These are phyloP conservation scores for Penicillium cosmopolitanum DNA, from an alignment of 495 filamentous ascomycete genomes.

Conservation along the genomic window DNA sequence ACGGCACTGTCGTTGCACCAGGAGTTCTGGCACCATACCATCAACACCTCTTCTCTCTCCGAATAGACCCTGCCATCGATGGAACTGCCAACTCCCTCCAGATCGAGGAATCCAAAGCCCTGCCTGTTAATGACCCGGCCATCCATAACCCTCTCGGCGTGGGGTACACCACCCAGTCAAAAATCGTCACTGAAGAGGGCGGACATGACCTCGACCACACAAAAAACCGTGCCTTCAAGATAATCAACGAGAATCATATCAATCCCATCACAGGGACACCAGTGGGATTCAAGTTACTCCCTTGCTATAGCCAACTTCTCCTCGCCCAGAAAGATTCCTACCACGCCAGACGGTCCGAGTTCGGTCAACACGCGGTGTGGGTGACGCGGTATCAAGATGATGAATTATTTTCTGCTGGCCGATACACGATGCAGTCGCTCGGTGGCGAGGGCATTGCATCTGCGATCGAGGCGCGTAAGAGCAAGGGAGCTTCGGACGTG, in stretches of 20 bases:
- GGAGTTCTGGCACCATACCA: constrained; percentile 80
- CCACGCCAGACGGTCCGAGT: constrained; percentile 77
- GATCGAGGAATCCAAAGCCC: constrained; percentile 69
- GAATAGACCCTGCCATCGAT: constrained; percentile 81
- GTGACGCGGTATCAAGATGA: constrained; percentile 74
- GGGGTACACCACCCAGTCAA: constrained; percentile 66
- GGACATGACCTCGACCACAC: constrained; percentile 64
- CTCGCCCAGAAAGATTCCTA: constrained; percentile 70
- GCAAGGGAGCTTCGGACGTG: constrained; percentile 38
- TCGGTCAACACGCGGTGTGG: constrained; percentile 75
- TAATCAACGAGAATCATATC: constrained; percentile 67
- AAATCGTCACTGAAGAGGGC: constrained; percentile 58
- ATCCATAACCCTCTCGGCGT: constrained; percentile 75
- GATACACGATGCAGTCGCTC: constrained; percentile 79
- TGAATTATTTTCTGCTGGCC: constrained; percentile 78
- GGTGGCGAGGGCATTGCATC: constrained; percentile 51
- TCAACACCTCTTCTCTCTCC: constrained; percentile 88
- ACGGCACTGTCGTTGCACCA: constrained; percentile 82
- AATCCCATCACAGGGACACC: constrained; percentile 75
- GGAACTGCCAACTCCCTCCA: constrained; percentile 69
- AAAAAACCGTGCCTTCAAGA: constrained; percentile 73
- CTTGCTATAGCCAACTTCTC: constrained; percentile 75
- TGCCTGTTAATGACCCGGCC: constrained; percentile 56
- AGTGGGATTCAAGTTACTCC: constrained; percentile 76
- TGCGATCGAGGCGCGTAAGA: constrained; percentile 18